Evolutionary conservation across 108 stramenopile species (phyloP).

Genomic region (Mayamaea pseudoterrestris): DNA sequence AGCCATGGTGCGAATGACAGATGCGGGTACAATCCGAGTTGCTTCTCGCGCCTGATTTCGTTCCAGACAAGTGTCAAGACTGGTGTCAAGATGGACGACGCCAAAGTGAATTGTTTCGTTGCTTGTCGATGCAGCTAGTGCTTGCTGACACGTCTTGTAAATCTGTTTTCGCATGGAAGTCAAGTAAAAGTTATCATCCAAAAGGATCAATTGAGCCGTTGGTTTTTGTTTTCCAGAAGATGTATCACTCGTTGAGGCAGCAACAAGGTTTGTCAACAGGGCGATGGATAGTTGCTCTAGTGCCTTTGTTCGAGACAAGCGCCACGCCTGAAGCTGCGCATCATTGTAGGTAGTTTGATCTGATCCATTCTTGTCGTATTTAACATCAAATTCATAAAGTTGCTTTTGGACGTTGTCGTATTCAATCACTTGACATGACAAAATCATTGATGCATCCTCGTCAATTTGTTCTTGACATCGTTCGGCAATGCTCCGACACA

Average conservation of each 20-base stretch:
- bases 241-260: no score
- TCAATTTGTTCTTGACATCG: conserved; percentile 3
- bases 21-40: conserved; percentile 25
- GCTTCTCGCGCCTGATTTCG: conserved; percentile 34
- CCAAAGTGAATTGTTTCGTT: conserved; percentile 28
- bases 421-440: conserved; percentile 30
- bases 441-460: conserved; percentile 2
- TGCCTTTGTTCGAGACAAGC: conserved; percentile 33
- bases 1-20: conserved; percentile 42
- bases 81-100: conserved; percentile 34
- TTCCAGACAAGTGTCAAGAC: conserved; percentile 36
- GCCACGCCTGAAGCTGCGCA: conserved; percentile 37
- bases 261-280: no score
- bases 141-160: conserved; percentile 22
- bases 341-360: conserved; percentile 1
- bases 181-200: conserved; percentile 78
- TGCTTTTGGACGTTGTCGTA: conserved; percentile 50
- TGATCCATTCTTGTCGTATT: conserved; percentile 20
- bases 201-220: conserved; percentile 23
- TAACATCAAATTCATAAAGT: no score
- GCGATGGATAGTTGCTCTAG: conserved; percentile 24
- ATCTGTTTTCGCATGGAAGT: conserved; percentile 69
- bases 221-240: no score
- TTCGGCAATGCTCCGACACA: no score
- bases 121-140: neutral